phyloP scores from a whole-genome alignment of 2,329 filamentous ascomycete species.

The Didymella pomorum region DNA sequence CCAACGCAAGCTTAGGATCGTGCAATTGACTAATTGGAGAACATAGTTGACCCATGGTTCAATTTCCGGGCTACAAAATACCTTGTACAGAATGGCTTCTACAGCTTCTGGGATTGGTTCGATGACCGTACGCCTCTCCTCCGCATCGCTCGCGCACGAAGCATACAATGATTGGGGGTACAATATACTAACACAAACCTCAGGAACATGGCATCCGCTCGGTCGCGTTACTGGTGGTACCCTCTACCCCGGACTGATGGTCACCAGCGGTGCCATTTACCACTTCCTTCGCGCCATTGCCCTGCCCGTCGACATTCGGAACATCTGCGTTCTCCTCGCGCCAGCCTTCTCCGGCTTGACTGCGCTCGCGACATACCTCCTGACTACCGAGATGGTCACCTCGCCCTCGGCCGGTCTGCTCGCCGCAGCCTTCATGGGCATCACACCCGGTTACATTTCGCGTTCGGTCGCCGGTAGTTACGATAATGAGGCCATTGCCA shows the following conservation, averaged over 20 bases:
- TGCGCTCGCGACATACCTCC: slow-evolving; percentile 88
- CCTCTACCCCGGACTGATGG: slow-evolving; percentile 98
- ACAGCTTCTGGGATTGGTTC: slow-evolving; percentile 99
- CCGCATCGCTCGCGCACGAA: slow-evolving; percentile 14
- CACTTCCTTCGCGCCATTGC: slow-evolving; percentile 88
- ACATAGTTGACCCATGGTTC: slow-evolving; percentile 96
- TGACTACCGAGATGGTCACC: slow-evolving; percentile 97
- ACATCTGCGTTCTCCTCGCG: slow-evolving; percentile 96
- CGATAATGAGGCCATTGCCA: slow-evolving; percentile 99
- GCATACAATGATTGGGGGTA: background rate
- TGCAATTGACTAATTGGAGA: slow-evolving; percentile 37
- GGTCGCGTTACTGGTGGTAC: slow-evolving; percentile 98
- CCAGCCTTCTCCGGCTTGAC: slow-evolving; percentile 94
- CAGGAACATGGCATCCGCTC: slow-evolving; percentile 96
- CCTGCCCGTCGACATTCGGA: slow-evolving; percentile 95
- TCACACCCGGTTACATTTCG: slow-evolving; percentile 96
- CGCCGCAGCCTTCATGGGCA: slow-evolving; percentile 95
- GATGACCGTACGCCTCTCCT: slow-evolving; percentile 76
- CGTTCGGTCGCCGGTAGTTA: slow-evolving; percentile 97
- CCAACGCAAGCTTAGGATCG: slow-evolving; percentile 13
- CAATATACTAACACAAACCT: slow-evolving; percentile 28
- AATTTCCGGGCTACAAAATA: slow-evolving; percentile 99
- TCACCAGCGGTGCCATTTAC: slow-evolving; percentile 97
- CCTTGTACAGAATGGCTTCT: slow-evolving; percentile 94
- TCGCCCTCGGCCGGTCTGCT: slow-evolving; percentile 94